phyloP scores from a whole-genome alignment of 1,284 basidiomycete species.

The Microbotryum lychnidis-dioicae region DNA sequence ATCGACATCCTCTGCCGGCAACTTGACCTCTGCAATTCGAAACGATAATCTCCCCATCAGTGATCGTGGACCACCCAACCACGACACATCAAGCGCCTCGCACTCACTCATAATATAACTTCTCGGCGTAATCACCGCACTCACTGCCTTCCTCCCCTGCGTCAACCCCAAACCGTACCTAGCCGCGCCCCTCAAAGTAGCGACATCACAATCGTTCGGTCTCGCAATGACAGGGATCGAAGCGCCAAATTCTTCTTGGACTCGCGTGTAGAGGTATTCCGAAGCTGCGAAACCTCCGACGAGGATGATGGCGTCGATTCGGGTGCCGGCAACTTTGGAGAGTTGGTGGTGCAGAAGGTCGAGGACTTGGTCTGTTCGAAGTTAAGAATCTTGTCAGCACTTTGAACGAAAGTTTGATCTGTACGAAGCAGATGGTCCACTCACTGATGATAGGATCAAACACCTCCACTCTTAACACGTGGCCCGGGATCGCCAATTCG shows the following conservation, averaged over 20 bases:
- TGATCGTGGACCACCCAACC: neutral
- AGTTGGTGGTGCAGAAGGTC: slow-evolving; percentile 65
- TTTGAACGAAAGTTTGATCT: too few relatives aligned
- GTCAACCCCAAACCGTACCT: slow-evolving; percentile 65
- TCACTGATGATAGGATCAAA: slow-evolving; percentile 62
- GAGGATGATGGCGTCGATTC: slow-evolving; percentile 64
- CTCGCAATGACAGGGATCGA: slow-evolving; percentile 63
- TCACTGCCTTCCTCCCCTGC: slow-evolving; percentile 50
- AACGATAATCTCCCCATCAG: neutral
- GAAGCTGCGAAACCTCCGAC: slow-evolving; percentile 77
- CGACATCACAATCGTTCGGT: slow-evolving; percentile 70
- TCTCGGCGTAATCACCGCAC: slow-evolving; percentile 64
- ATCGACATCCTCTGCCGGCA: slow-evolving; percentile 71
- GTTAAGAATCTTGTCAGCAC: neutral
- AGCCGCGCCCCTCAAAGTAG: slow-evolving; percentile 69
- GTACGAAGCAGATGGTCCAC: neutral
- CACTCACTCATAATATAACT: slow-evolving; percentile 68
- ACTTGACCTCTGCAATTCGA: slow-evolving; percentile 53
- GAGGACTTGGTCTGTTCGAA: slow-evolving; percentile 50
- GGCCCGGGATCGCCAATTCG: slow-evolving; percentile 67
- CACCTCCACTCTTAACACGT: slow-evolving; percentile 62
- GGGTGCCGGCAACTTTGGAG: slow-evolving; percentile 50
- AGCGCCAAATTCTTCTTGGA: slow-evolving; percentile 57
- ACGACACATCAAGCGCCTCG: neutral
- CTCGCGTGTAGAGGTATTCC: slow-evolving; percentile 64